These are phyloP conservation scores for Coriaria nepalensis DNA, from an alignment of 306 rosid species.

Conservation along the genomic window DNA sequence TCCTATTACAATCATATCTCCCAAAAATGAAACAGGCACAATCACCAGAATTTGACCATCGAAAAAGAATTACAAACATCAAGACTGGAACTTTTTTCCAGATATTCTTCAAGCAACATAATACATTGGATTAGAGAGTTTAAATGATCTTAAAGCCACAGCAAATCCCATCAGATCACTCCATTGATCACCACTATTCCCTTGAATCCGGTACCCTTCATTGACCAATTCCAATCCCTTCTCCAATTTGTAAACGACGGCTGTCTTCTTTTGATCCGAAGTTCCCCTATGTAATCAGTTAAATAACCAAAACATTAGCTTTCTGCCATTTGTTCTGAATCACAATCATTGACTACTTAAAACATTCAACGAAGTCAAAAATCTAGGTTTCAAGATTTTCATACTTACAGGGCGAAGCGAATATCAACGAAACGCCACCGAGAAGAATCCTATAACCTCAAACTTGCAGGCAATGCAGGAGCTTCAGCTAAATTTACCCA, in stretches of 20 bases:
- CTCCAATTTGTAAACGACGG: constrained; percentile 59
- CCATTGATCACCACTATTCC: constrained; percentile 92
- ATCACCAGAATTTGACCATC: no score
- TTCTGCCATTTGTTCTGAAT: no score
- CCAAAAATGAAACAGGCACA: no score
- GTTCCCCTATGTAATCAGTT: constrained; percentile 28
- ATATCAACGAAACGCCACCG: no score
- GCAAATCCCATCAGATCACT: constrained; percentile 73
- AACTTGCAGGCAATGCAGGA: constrained; percentile 59
- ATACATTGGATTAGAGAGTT: constrained; percentile 89
- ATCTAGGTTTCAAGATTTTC: constrained; percentile 41
- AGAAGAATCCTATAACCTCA: constrained; percentile 35
- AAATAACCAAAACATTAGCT: no score
- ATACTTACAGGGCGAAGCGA: no score
- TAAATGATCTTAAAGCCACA: constrained; percentile 50
- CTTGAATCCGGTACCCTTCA: constrained; percentile 61
- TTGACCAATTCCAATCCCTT: constrained; percentile 49
- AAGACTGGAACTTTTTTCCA: no score
- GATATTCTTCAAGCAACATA: constrained; percentile 26
- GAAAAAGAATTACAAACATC: no score
- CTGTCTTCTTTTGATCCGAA: constrained; percentile 54
- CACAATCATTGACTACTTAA: neutral
- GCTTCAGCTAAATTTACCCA: constrained; percentile 68
- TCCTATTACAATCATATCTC: neutral
- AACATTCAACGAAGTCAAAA: constrained; percentile 51